Conservation (phyloP, 345 rosid genomes). For the Pelargonium nanum region DNA sequence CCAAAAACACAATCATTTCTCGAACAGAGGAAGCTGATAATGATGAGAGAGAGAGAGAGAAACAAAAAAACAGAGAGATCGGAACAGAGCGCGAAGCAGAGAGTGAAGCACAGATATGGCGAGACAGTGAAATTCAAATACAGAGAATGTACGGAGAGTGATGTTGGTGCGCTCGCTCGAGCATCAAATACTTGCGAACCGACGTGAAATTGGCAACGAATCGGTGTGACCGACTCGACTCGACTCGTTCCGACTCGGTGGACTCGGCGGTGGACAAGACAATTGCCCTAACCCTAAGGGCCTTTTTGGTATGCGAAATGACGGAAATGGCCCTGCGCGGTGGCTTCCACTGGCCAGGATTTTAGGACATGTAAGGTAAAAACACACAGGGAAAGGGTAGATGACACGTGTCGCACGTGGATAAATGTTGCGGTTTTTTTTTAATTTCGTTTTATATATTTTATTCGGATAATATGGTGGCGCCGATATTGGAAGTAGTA, state of each 20-base stretch:
- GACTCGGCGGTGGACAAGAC: not conserved
- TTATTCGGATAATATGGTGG: too few species aligned
- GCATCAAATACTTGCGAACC: not conserved
- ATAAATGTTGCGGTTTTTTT: too few species aligned
- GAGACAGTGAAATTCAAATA: too few species aligned
- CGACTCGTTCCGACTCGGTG: not conserved
- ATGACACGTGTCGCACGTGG: too few species aligned
- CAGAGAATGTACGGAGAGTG: not conserved
- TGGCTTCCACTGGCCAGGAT: too few species aligned
- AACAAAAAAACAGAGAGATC: not conserved
- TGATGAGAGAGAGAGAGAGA: not conserved
- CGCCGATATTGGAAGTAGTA: too few species aligned
- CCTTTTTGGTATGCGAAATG: too few species aligned
- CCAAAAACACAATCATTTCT: not conserved
- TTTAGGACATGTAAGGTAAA: too few species aligned
- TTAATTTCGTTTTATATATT: too few species aligned
- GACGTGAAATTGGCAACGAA: not conserved
- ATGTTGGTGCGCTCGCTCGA: not conserved
- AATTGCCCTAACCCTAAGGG: not conserved
- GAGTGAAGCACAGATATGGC: not conserved
- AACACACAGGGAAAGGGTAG: too few species aligned
- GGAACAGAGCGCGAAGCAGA: not conserved
- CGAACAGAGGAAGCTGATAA: not conserved
- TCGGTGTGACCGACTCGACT: not conserved
- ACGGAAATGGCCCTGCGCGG: not conserved